phyloP scores from a whole-genome alignment of 179 eudicot species.

The Silene coronaria region DNA sequence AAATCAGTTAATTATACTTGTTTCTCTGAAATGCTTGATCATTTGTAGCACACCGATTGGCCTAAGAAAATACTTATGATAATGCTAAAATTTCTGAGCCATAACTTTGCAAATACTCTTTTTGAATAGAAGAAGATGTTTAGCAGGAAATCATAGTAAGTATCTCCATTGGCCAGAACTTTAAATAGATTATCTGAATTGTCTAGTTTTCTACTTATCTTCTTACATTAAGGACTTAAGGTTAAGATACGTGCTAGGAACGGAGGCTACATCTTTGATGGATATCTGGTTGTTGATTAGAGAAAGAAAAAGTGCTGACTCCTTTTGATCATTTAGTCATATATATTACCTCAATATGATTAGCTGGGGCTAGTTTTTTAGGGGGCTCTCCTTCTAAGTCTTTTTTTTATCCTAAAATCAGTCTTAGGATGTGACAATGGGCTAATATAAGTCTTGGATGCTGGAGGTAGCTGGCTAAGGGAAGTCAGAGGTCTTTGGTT shows the following conservation, averaged over 20 bases:
- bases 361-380: neutral
- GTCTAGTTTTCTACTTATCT: conserved; percentile 3
- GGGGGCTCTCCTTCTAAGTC: neutral
- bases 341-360: neutral
- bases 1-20: conserved; percentile 10
- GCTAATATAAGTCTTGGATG: neutral
- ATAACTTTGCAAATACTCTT: neutral
- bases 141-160: conserved; percentile 13
- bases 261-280: conserved; percentile 1
- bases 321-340: neutral
- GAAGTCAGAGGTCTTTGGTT: neutral
- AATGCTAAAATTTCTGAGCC: neutral
- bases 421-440: neutral
- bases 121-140: neutral
- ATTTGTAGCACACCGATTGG: neutral
- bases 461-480: neutral
- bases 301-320: conserved; percentile 1
- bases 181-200: conserved; percentile 4
- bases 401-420: neutral
- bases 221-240: conserved; percentile 15
- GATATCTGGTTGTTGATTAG: neutral
- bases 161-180: conserved; percentile 16
- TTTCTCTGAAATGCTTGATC: conserved; percentile 10
- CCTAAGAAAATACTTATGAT: neutral
- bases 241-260: conserved; percentile 15